Evolutionary conservation across 352 stramenopile genomes (phyloP).

Genomic region (Achlya hypogyna): DNA sequence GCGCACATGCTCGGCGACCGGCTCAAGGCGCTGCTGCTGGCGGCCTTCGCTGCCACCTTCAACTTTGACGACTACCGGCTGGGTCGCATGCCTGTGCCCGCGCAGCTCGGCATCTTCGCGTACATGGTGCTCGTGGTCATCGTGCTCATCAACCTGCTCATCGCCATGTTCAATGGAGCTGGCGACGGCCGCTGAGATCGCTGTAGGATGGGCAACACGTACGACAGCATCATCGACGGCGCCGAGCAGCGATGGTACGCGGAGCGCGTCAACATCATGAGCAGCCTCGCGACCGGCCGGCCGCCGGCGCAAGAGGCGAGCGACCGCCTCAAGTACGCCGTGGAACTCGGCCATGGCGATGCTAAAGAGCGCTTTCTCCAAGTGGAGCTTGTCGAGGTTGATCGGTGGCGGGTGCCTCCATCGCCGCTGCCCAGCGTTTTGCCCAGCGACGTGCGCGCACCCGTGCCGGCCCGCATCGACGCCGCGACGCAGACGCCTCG

Average conservation of each 20-base stretch:
- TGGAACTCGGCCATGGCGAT: conserved; percentile 3
- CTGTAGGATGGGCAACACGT: conserved; percentile 59
- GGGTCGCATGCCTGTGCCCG: conserved; percentile 24
- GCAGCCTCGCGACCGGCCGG: background rate
- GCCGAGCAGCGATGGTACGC: conserved; percentile 53
- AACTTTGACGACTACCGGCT: conserved; percentile 64
- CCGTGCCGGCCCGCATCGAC: background rate
- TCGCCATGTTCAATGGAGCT: conserved; percentile 36
- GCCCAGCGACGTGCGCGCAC: no score
- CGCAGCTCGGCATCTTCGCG: conserved; percentile 30
- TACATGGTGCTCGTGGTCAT: conserved; percentile 64
- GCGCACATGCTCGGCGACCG: conserved; percentile 27
- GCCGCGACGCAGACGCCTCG: background rate
- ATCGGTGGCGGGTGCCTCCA: background rate
- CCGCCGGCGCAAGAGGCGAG: background rate
- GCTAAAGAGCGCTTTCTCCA: conserved; percentile 10
- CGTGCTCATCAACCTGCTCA: conserved; percentile 53
- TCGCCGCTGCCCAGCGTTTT: no score
- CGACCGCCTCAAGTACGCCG: conserved; percentile 6
- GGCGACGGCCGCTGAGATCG: background rate
- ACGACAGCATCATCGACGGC: conserved; percentile 45
- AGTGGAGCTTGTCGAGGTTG: conserved; percentile 12
- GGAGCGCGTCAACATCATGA: conserved; percentile 59
- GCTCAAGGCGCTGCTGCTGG: conserved; percentile 39
- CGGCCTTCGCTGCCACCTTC: conserved; percentile 49